Percentiles rank a stretch among this genome's conserved stretches.
phyloP scores from a whole-genome alignment of 176 grass and related monocot genomes.

The Juncus inflexus region DNA sequence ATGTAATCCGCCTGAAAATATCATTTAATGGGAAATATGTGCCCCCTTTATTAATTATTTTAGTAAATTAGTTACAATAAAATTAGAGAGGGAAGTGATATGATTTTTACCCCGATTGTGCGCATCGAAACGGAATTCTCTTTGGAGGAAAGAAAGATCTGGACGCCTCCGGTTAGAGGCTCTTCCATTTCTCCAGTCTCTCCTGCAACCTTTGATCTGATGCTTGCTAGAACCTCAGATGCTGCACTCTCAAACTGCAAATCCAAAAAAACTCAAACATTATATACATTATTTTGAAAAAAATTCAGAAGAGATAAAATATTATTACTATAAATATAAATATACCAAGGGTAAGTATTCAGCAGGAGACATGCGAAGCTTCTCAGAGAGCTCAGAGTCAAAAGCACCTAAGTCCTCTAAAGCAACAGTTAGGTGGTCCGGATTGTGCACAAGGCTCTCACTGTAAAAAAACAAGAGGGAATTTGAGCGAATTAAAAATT shows the following conservation, averaged over 20 bases:
- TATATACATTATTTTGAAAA: conserved; percentile 28
- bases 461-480: conserved; percentile 31
- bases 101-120: conserved; percentile 53
- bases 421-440: conserved; percentile 77
- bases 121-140: conserved; percentile 86
- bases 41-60: no score
- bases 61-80: neutral
- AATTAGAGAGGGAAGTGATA: conserved; percentile 18
- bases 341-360: conserved; percentile 81
- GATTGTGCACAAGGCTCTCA: conserved; percentile 84
- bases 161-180: conserved; percentile 61
- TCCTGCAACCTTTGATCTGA: conserved; percentile 70
- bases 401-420: conserved; percentile 92
- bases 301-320: neutral
- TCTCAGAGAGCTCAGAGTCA: conserved; percentile 79
- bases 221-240: conserved; percentile 62
- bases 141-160: conserved; percentile 87
- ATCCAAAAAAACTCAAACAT: neutral
- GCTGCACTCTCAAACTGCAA: conserved; percentile 72
- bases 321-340: no score
- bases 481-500: neutral
- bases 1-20: conserved; percentile 66
- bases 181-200: conserved; percentile 98
- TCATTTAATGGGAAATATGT: neutral
- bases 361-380: conserved; percentile 80